Base-by-base conservation (phyloP, 2,329 filamentous ascomycete genomes). In the Thielaviopsis populi region DNA sequence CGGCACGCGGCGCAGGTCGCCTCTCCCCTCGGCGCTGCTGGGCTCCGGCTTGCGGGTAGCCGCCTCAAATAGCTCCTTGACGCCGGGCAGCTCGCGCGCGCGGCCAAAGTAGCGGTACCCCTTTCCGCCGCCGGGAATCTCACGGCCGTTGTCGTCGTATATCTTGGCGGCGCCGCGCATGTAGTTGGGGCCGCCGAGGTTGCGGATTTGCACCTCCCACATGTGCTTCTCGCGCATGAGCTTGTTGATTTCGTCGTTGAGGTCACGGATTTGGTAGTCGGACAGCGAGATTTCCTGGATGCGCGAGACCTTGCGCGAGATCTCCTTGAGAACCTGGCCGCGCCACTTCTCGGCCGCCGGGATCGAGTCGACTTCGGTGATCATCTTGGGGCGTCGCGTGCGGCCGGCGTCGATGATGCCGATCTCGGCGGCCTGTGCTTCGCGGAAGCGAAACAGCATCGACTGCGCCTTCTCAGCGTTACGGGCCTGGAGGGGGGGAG, bases 241-340 rank as follows among this genome's bases (percentile, higher is more conserved):
- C 77, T 96, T 95, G 80, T 99, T 99, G 80, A 99, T 95, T 76
- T 99, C 94, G 75, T 99, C 94, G 77, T 99, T 99, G 72, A 99
- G 80, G 75, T 99, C 94, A 71, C 94, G 86, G 74, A 99, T 90
- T 79, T 97, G 94, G 78, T 88, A 97, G 79, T 99, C 94, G 75
- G 85, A 90, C n/a, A 99, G 81, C 58, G 87, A 85, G 8, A 83
- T 79, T 70, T 99, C 94, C 74, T 99, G 94, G 76, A 99, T 97
- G 72, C 89, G 89, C 68, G 90, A 90, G 65, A 99, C 90, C 75
- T 99, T 99, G 75, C 94, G 91, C 68, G 87, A 92, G 71, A 99
- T 92, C 74, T 99, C 94, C 74, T 95, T 95, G 67, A 99, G 84
- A 37, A 97, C 92, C 73, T 97, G 94, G 48, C 94, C 92, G 65